These are phyloP conservation scores for Pulveroboletus frians DNA, from an alignment of 768 basidiomycete species.

Conservation along the genomic window DNA sequence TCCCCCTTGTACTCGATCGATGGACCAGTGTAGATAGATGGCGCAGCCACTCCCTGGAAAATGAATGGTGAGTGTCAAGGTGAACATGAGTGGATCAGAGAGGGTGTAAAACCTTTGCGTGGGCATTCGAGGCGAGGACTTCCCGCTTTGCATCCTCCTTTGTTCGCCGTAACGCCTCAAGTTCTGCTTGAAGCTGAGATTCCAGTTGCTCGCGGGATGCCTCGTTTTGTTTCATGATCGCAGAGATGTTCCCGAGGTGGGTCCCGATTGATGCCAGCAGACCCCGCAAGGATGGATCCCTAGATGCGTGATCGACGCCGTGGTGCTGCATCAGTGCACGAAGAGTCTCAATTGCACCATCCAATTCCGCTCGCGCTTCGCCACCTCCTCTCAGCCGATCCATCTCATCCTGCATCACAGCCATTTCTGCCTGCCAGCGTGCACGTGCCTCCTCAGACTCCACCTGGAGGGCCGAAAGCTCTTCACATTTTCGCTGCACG, in stretches of 20 bases:
- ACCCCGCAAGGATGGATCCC: constrained; percentile 46
- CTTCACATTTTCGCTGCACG: constrained; percentile 39
- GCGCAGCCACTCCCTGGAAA: constrained; percentile 20
- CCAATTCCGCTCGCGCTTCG: constrained; percentile 45
- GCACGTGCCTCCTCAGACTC: constrained; percentile 43
- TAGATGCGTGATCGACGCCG: constrained; percentile 46
- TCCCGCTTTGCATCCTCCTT: constrained; percentile 46
- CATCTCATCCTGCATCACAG: constrained; percentile 47
- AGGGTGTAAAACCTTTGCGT: constrained; percentile 31
- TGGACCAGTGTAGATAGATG: constrained; percentile 23
- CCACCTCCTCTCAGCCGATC: constrained; percentile 38
- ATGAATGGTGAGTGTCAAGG: constrained; percentile 4
- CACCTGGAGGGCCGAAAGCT: constrained; percentile 34
- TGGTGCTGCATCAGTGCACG: constrained; percentile 51
- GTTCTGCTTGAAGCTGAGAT: constrained; percentile 50
- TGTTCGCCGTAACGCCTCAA: constrained; percentile 51
- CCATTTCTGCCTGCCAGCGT: constrained; percentile 48
- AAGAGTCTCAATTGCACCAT: constrained; percentile 44
- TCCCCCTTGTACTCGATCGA: constrained; percentile 37
- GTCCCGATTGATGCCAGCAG: constrained; percentile 44
- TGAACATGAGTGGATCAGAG: neutral
- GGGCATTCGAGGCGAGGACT: constrained; percentile 34
- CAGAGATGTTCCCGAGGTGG: constrained; percentile 49
- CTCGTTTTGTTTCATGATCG: constrained; percentile 38
- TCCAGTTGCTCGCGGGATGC: constrained; percentile 43